Conservation (phyloP, 176 grass and related monocot genomes). For the Oryza meridionalis region DNA sequence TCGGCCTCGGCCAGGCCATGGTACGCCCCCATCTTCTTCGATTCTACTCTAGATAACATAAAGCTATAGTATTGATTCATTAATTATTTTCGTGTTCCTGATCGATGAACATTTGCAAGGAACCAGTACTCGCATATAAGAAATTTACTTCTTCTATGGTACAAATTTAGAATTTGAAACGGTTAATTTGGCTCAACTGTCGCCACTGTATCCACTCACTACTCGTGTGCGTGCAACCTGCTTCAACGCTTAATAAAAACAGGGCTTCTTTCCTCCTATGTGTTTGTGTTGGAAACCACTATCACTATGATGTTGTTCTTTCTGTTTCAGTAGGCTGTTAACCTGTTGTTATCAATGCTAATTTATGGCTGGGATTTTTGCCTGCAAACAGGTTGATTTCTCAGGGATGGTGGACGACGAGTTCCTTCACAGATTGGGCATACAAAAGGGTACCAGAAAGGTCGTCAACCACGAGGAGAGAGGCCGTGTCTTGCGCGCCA, state of each 20-base stretch:
- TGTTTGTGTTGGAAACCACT: neutral
- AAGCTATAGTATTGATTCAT: neutral
- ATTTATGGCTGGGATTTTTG: constrained; percentile 12
- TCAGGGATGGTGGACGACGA: constrained; percentile 82
- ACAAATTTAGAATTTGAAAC: neutral
- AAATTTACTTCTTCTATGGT: neutral
- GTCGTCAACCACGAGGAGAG: constrained; percentile 95
- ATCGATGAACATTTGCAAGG: neutral
- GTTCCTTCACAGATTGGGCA: constrained; percentile 68
- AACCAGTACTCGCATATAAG: neutral
- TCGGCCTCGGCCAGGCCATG: constrained; percentile 96
- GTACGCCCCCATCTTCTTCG: constrained; percentile 42
- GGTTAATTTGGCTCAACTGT: neutral
- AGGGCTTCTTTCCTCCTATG: neutral
- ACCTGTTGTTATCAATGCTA: constrained; percentile 1
- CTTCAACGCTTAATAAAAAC: neutral
- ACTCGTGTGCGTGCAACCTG: neutral
- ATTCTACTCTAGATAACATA: neutral
- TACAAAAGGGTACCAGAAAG: constrained; percentile 86
- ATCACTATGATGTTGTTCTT: neutral
- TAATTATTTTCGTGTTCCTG: neutral
- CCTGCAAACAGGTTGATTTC: constrained; percentile 75
- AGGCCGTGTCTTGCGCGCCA: constrained; percentile 69
- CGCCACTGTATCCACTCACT: neutral
- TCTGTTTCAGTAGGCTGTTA: neutral